These are phyloP conservation scores for Xanthoparmelia taractica DNA, from an alignment of 495 filamentous ascomycete genomes.

Conservation along the genomic window DNA sequence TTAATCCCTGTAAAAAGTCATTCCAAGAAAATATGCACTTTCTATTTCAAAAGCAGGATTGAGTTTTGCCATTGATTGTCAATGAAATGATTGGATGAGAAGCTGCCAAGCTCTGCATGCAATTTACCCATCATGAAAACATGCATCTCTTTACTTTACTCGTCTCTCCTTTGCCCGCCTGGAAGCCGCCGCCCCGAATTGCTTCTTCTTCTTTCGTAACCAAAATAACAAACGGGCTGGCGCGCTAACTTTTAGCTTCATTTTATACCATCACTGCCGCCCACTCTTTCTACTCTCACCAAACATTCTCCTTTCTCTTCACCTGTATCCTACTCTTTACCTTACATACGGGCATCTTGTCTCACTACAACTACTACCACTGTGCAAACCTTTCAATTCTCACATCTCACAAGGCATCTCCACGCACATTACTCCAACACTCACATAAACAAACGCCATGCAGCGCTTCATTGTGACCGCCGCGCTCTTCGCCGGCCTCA, in stretches of 20 bases:
- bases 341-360: not conserved
- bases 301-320: not conserved
- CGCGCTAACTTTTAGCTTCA: constrained; percentile 4
- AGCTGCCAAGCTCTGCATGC: not conserved
- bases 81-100: constrained; percentile 11
- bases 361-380: not conserved
- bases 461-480: constrained; percentile 18
- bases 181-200: not conserved
- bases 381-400: not conserved
- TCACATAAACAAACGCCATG: constrained; percentile 16
- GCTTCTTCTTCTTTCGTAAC: not conserved
- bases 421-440: not conserved
- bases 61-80: not conserved
- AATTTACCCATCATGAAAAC: not conserved
- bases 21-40: constrained; percentile 2
- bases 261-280: not conserved
- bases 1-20: constrained; percentile 2
- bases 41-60: not conserved
- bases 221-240: not conserved
- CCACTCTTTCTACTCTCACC: not conserved
- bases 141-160: no score
- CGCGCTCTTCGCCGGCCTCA: constrained; percentile 21
- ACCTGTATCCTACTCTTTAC: constrained; percentile 4
- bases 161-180: not conserved
- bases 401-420: constrained; percentile 5